A percentile compares a stretch with the other conserved stretches of the same genome.
Evolutionary conservation across 2,329 filamentous ascomycete genomes (phyloP).

Genomic region (Penicillium sp.): DNA sequence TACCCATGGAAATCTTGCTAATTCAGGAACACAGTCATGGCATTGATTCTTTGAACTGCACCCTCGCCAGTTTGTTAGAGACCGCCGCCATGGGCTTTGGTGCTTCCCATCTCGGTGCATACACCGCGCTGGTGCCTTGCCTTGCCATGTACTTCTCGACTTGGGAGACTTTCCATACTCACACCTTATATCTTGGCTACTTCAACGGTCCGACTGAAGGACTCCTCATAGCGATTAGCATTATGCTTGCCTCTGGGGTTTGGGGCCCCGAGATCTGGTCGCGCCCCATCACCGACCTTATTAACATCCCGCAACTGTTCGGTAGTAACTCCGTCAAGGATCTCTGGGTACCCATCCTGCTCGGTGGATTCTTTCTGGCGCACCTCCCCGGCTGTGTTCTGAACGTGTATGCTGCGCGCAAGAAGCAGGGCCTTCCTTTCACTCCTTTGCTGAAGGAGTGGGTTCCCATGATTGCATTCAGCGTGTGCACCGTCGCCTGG

Average conservation of each 20-base stretch:
- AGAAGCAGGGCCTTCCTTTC: slow-evolving; percentile 70
- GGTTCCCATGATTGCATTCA: slow-evolving; percentile 86
- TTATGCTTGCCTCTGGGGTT: slow-evolving; percentile 85
- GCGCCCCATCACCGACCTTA: slow-evolving; percentile 67
- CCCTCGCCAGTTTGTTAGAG: slow-evolving; percentile 84
- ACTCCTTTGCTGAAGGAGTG: slow-evolving; percentile 88
- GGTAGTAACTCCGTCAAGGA: slow-evolving; percentile 78
- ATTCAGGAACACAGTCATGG: slow-evolving; percentile 64
- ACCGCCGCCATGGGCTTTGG: slow-evolving; percentile 92
- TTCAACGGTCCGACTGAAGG: slow-evolving; percentile 98
- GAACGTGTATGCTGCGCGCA: slow-evolving; percentile 79
- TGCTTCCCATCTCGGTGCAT: slow-evolving; percentile 78
- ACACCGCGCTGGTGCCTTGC: slow-evolving; percentile 87
- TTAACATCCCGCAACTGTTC: slow-evolving; percentile 66
- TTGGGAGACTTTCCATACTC: slow-evolving; percentile 99
- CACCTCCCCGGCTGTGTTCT: slow-evolving; percentile 88
- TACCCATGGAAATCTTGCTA: slow-evolving; percentile 23
- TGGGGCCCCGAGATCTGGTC: slow-evolving; percentile 90
- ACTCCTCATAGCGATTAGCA: slow-evolving; percentile 78
- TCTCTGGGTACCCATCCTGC: slow-evolving; percentile 77
- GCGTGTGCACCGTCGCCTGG: slow-evolving; percentile 75
- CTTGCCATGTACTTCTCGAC: slow-evolving; percentile 99
- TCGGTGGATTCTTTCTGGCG: slow-evolving; percentile 64
- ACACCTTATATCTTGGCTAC: slow-evolving; percentile 92
- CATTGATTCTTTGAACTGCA: slow-evolving; percentile 97